phyloP scores from a whole-genome alignment of 805 yeast species.

The Kazachstania psychrophila region DNA sequence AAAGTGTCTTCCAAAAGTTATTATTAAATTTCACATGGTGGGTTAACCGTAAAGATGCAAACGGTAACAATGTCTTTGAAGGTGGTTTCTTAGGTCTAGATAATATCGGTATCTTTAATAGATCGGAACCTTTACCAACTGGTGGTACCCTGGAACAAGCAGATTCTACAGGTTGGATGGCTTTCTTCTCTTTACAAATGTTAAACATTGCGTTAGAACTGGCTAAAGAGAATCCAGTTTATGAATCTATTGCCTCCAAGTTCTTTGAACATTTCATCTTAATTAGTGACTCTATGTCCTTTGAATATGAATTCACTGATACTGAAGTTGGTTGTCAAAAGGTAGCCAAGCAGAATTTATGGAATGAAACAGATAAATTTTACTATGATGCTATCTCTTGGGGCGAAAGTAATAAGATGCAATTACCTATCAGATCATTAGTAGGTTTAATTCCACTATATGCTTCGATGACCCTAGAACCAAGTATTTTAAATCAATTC shows the following conservation, averaged over 20 bases:
- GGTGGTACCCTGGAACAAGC: slow-evolving; percentile 90
- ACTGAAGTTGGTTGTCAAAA: slow-evolving; percentile 33
- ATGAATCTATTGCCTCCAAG: slow-evolving; percentile 89
- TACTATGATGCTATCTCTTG: slow-evolving; percentile 86
- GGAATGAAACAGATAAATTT: slow-evolving; percentile 86
- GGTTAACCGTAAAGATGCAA: slow-evolving; percentile 85
- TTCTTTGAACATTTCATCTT: slow-evolving; percentile 87
- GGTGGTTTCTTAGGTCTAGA: slow-evolving; percentile 92
- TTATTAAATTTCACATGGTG: slow-evolving; percentile 92
- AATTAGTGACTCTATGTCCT: slow-evolving; percentile 92
- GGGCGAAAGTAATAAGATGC: slow-evolving; percentile 58
- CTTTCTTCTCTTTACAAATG: slow-evolving; percentile 84
- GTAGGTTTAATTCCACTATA: slow-evolving; percentile 89
- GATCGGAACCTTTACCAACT: slow-evolving; percentile 89
- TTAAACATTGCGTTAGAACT: slow-evolving; percentile 84
- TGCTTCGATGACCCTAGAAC: slow-evolving; percentile 83
- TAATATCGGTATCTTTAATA: slow-evolving; percentile 84
- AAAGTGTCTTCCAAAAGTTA: slow-evolving; percentile 82
- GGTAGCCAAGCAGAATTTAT: slow-evolving; percentile 52
- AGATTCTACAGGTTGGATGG: slow-evolving; percentile 98
- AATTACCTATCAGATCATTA: slow-evolving; percentile 76
- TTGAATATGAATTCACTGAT: slow-evolving; percentile 32
- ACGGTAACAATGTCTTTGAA: slow-evolving; percentile 84
- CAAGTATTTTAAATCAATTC: slow-evolving; percentile 66
- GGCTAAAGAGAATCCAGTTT: slow-evolving; percentile 75